Base-by-base conservation (phyloP, 1,284 basidiomycete genomes). In the Acaromyces ingoldii region DNA sequence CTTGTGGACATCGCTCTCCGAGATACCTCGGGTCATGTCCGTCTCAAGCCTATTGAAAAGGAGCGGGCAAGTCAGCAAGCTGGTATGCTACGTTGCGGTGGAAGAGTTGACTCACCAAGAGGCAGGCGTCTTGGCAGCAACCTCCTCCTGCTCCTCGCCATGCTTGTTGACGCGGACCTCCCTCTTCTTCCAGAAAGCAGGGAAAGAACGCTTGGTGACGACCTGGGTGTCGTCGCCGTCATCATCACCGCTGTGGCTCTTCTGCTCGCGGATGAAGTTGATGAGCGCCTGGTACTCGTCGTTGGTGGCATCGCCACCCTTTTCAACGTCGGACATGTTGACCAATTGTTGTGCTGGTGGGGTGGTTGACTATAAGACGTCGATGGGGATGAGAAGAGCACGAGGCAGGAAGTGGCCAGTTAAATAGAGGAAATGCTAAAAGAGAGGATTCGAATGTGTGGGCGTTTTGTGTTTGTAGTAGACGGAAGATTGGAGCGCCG, bases 11-110 rank as follows among this genome's bases (percentile, higher is more conserved):
- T 81, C 80, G 26, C 62, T 49, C 37, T 78, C 76, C 33, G 69
- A 65, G 48, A 82, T 57, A 59, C 81, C 81, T 55, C 77, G 72
- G 30, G 58, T 56, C 61, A 79, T 72, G 58, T 81, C 78, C 13
- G 81, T 81, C 55, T 80, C 74, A 51, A 82, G 77, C 79, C 78
- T 61, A 46, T 2, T 13, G 19, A 47, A 47, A 47, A 39, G 33
- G 40, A 49, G 11, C 13, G 3, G 37, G 19, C 30, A 26, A 11
- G 25, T 19, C n/a, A 39, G n/a, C 11, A 17, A 45, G 10, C 10
- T 34, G 33, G 19, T 34, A 13, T 17, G 9, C 9, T 40, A 34
- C 9, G 22, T 19, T 33, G 7, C 31, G 29, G 42, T n/a, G 6
- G 15, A 13, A 52, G 29, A 6, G 19, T 3, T 0, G 2, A 58